Evolutionary conservation across 345 rosid species (phyloP).

Genomic region (Hibiscus tridactylites): DNA sequence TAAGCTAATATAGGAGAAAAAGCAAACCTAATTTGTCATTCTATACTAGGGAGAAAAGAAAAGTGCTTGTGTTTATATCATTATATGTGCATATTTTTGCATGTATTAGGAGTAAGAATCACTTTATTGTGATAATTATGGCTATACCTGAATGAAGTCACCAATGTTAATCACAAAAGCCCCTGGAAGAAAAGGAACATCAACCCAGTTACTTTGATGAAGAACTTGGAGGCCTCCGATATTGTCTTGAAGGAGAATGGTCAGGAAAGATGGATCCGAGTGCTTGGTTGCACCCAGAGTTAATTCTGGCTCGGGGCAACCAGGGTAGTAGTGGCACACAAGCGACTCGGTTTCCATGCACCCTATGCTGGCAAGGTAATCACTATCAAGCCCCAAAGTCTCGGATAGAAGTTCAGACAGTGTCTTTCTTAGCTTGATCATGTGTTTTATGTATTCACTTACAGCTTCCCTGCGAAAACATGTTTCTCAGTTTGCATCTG

Average conservation of each 20-base stretch:
- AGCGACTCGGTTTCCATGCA: slow-evolving; percentile 42
- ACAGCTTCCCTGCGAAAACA: slow-evolving; percentile 29
- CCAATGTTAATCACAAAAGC: slow-evolving; percentile 41
- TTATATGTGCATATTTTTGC: background rate
- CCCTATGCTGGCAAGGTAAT: slow-evolving; percentile 27
- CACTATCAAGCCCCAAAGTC: slow-evolving; percentile 31
- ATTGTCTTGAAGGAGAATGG: slow-evolving; percentile 39
- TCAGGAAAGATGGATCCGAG: slow-evolving; percentile 38
- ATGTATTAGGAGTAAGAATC: background rate
- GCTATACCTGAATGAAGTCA: slow-evolving; percentile 41
- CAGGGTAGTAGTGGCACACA: slow-evolving; percentile 41
- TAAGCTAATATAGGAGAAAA: slow-evolving; percentile 12
- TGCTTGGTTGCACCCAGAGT: slow-evolving; percentile 39
- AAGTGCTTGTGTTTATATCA: background rate
- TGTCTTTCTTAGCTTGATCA: slow-evolving; percentile 21
- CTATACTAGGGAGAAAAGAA: background rate
- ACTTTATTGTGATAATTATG: background rate
- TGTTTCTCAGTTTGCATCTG: background rate
- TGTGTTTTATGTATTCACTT: slow-evolving; percentile 25
- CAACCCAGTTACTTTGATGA: slow-evolving; percentile 34
- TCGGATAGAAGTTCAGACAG: slow-evolving; percentile 34
- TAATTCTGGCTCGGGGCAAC: slow-evolving; percentile 45
- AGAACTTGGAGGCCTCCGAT: slow-evolving; percentile 42
- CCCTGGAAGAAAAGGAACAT: slow-evolving; percentile 28
- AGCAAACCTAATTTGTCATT: background rate